Conservation (phyloP, 306 rosid species). For the Rosa chinensis region DNA sequence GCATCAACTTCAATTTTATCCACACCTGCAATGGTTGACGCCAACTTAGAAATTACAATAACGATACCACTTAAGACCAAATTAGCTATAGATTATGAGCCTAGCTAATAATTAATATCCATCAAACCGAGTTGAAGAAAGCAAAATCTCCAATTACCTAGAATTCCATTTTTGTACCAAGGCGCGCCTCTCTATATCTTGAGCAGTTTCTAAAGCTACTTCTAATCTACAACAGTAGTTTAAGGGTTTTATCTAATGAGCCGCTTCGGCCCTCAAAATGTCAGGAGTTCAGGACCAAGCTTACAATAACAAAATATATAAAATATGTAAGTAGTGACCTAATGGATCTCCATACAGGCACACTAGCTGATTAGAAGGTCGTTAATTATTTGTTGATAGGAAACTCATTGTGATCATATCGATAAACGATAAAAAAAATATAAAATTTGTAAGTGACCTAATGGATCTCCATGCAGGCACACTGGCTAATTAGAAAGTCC, state of each 20-base stretch:
- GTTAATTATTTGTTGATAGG: not conserved
- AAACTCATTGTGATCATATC: not conserved
- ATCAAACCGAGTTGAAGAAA: not conserved
- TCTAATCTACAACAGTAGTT: not conserved
- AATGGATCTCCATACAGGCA: not conserved
- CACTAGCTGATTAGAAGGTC: not conserved
- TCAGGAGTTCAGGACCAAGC: not conserved
- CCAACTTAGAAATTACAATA: not conserved
- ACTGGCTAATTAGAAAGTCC: not conserved
- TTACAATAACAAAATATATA: not conserved
- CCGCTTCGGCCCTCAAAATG: not conserved
- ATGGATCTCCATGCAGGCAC: not conserved
- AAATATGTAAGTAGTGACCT: not conserved
- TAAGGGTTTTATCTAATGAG: not conserved
- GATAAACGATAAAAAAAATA: not conserved
- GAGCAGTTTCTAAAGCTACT: not conserved
- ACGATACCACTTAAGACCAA: too few relatives aligned
- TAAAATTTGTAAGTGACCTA: not conserved
- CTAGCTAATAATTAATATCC: not conserved
- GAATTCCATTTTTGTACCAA: not conserved
- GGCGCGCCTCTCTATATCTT: not conserved
- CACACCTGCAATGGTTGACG: slow-evolving; percentile 37
- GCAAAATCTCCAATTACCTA: not conserved
- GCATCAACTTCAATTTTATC: slow-evolving; percentile 68
- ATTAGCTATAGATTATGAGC: not conserved